These are phyloP conservation scores for Kazachstania africana DNA, from an alignment of 805 yeast genomes.

Conservation along the genomic window DNA sequence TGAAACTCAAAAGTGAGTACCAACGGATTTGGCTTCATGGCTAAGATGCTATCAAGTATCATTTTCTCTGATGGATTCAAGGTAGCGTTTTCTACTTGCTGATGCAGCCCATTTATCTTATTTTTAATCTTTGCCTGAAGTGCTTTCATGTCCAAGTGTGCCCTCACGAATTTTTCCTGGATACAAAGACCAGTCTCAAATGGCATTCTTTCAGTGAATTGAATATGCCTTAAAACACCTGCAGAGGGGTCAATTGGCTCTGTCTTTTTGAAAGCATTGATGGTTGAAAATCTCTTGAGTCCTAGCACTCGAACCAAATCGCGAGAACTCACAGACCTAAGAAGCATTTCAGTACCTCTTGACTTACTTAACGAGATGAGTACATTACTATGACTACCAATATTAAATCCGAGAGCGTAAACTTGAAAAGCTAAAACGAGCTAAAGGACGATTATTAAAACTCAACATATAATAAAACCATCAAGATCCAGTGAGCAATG, in stretches of 20 bases:
- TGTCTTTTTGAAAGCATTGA: constrained; percentile 10
- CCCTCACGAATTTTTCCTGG: constrained; percentile 45
- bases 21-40: constrained; percentile 49
- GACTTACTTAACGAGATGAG: too few species aligned
- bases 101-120: constrained; percentile 29
- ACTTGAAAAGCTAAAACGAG: too few species aligned
- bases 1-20: constrained; percentile 74
- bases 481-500: too few species aligned
- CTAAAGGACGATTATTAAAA: too few species aligned
- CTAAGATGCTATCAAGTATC: constrained; percentile 32
- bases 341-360: too few species aligned
- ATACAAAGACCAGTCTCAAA: constrained; percentile 41
- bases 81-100: constrained; percentile 26
- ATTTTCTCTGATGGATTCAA: constrained; percentile 38
- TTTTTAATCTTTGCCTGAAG: constrained; percentile 37
- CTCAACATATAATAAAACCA: too few species aligned
- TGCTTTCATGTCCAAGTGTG: constrained; percentile 45
- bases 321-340: too few species aligned
- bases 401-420: too few species aligned
- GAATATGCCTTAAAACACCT: constrained; percentile 32
- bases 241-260: constrained; percentile 27
- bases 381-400: too few species aligned
- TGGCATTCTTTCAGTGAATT: constrained; percentile 28
- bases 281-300: too few species aligned
- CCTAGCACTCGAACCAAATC: too few species aligned